These are phyloP conservation scores for Peribolospora kevripleyi DNA, from an alignment of 768 basidiomycete genomes.

Conservation along the genomic window DNA sequence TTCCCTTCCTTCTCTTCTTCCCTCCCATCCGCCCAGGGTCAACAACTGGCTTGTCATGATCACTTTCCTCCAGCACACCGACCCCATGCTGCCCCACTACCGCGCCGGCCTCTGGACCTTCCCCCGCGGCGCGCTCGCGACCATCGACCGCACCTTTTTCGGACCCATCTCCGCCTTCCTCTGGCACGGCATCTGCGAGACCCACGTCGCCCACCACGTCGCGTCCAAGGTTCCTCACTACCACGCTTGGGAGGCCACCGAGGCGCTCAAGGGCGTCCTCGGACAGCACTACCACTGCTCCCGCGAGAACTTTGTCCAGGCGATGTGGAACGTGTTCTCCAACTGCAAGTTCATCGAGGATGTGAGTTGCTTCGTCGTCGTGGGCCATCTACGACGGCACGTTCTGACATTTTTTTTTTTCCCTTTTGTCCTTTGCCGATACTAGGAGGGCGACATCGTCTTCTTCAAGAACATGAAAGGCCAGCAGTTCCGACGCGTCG, in stretches of 20 bases:
- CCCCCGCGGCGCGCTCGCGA: constrained; percentile 73
- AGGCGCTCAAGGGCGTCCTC: constrained; percentile 54
- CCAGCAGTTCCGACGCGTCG: constrained; percentile 43
- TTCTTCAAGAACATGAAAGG: constrained; percentile 79
- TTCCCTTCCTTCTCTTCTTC: constrained; percentile 4
- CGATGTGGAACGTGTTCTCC: constrained; percentile 16
- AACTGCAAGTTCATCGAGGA: constrained; percentile 37
- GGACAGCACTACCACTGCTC: constrained; percentile 25
- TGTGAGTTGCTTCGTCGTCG: constrained; percentile 17
- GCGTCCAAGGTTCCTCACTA: constrained; percentile 88
- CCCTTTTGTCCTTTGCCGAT: constrained; percentile 20
- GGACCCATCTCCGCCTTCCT: not conserved
- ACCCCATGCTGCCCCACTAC: constrained; percentile 84
- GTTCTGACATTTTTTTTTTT: not conserved
- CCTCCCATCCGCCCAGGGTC: constrained; percentile 22
- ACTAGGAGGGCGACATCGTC: constrained; percentile 71
- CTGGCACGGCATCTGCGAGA: constrained; percentile 11
- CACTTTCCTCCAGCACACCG: constrained; percentile 96
- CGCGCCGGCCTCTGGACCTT: constrained; percentile 72
- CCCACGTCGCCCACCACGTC: constrained; percentile 70
- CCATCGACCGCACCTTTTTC: constrained; percentile 42
- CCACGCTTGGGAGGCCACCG: constrained; percentile 60
- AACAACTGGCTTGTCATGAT: constrained; percentile 92
- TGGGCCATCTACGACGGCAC: not conserved
- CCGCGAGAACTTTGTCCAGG: constrained; percentile 23